Percentiles rank a stretch among this genome's conserved stretches.
phyloP scores from a whole-genome alignment of 768 basidiomycete species.

The Termitomyces sp. region DNA sequence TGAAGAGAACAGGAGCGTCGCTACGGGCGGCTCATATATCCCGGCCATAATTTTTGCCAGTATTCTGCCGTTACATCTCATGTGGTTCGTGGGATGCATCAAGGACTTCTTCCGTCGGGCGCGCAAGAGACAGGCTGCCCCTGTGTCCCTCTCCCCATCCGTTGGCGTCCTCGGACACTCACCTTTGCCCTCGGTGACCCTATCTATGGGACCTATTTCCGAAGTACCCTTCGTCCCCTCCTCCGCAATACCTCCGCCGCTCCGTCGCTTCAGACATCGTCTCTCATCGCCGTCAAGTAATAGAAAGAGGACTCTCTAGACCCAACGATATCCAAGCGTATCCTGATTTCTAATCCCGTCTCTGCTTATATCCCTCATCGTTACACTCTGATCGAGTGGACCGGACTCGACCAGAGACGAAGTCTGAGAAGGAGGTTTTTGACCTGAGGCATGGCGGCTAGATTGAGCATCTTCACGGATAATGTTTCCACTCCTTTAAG shows the following conservation, averaged over 20 bases:
- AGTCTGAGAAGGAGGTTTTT: not conserved
- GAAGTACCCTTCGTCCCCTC: not conserved
- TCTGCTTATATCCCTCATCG: slow-evolving; percentile 7
- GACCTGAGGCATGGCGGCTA: not conserved
- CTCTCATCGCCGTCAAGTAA: slow-evolving; percentile 4
- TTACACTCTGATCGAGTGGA: slow-evolving; percentile 11
- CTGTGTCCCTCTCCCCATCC: not conserved
- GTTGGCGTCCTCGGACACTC: not conserved
- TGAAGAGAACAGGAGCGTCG: slow-evolving; percentile 21
- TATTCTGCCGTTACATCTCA: slow-evolving; percentile 45
- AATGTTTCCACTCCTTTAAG: not conserved
- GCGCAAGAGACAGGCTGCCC: not conserved
- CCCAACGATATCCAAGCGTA: not conserved
- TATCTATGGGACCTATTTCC: not conserved
- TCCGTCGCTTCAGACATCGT: not conserved
- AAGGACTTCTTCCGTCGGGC: slow-evolving; percentile 36
- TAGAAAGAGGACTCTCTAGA: slow-evolving; percentile 4
- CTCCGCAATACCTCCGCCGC: not conserved
- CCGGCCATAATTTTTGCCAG: slow-evolving; percentile 34
- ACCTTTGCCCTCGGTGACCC: not conserved
- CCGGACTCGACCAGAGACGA: slow-evolving; percentile 8
- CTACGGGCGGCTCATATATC: slow-evolving; percentile 28
- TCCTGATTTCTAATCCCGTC: not conserved
- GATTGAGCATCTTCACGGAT: not conserved
- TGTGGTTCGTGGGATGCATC: slow-evolving; percentile 50